Percentiles rank a stretch among this genome's conserved stretches.
phyloP scores from a whole-genome alignment of 2,329 filamentous ascomycete species.

The Neopestalotiopsis clavispora region DNA sequence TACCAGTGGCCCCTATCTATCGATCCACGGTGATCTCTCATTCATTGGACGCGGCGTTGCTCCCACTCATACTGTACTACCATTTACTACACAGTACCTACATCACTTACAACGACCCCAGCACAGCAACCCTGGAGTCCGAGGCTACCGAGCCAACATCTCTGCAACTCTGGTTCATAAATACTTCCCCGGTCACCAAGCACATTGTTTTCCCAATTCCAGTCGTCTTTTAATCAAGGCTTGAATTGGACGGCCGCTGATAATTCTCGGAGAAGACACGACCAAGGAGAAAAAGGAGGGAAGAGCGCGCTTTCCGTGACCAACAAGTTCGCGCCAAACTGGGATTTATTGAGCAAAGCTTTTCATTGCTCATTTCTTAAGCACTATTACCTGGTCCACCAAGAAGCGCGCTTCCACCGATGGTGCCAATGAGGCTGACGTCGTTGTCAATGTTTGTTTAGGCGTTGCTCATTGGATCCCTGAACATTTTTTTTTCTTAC shows the following conservation, averaged over 20 bases:
- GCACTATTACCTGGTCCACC: not conserved
- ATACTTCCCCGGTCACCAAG: not conserved
- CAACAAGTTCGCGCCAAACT: not conserved
- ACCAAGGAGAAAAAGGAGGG: not conserved
- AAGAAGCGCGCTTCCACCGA: not conserved
- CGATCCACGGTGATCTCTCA: not conserved
- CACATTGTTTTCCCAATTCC: not conserved
- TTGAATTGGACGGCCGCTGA: not conserved
- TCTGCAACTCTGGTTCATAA: constrained; percentile 2
- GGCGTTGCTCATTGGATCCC: not conserved
- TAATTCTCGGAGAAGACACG: not conserved
- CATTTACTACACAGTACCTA: not conserved
- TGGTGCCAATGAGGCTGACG: not conserved
- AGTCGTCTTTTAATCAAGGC: not conserved
- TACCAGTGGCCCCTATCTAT: not conserved
- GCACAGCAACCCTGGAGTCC: not conserved
- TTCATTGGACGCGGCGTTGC: not conserved
- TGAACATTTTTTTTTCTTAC: not conserved
- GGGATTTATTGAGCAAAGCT: not conserved
- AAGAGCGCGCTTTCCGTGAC: not conserved
- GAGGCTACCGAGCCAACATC: not conserved
- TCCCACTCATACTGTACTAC: not conserved
- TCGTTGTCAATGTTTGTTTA: not conserved
- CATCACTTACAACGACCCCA: not conserved
- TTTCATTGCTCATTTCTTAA: not conserved